Conservation (phyloP, 768 basidiomycete species). For the Heimioporus sp. region DNA sequence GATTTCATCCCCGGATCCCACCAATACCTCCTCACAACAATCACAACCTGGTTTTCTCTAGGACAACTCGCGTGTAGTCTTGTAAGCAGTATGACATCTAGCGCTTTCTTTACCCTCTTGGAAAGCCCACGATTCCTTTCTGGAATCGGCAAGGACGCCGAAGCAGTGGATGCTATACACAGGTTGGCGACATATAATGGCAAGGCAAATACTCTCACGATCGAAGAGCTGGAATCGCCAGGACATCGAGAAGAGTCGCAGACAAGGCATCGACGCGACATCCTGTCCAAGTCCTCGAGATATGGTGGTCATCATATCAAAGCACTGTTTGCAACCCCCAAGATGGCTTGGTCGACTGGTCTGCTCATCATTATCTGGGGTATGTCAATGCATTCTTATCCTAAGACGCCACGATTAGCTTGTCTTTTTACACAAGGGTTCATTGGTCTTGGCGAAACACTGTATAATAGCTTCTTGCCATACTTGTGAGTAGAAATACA, state of each 20-base stretch:
- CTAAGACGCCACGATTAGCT: background rate
- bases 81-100: too few relatives aligned
- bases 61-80: too few relatives aligned
- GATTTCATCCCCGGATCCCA: constrained; percentile 53
- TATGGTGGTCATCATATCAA: constrained; percentile 47
- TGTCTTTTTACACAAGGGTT: constrained; percentile 41
- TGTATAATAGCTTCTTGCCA: constrained; percentile 56
- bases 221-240: constrained; percentile 42
- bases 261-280: constrained; percentile 13
- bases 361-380: constrained; percentile 49
- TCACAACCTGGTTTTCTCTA: constrained; percentile 60
- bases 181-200: constrained; percentile 52
- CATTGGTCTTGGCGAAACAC: constrained; percentile 72
- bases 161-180: constrained; percentile 49
- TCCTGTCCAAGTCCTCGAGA: constrained; percentile 41
- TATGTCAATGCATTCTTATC: constrained; percentile 28
- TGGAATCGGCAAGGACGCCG: constrained; percentile 49
- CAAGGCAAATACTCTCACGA: constrained; percentile 37
- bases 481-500: too few relatives aligned
- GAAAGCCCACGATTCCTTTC: constrained; percentile 61
- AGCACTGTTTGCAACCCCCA: constrained; percentile 59
- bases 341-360: constrained; percentile 64
- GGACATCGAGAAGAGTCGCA: constrained; percentile 17
- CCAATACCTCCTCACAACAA: constrained; percentile 56
- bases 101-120: constrained; percentile 51